phyloP scores from a whole-genome alignment of 129 eudicot species.

The Escallonia rubra region DNA sequence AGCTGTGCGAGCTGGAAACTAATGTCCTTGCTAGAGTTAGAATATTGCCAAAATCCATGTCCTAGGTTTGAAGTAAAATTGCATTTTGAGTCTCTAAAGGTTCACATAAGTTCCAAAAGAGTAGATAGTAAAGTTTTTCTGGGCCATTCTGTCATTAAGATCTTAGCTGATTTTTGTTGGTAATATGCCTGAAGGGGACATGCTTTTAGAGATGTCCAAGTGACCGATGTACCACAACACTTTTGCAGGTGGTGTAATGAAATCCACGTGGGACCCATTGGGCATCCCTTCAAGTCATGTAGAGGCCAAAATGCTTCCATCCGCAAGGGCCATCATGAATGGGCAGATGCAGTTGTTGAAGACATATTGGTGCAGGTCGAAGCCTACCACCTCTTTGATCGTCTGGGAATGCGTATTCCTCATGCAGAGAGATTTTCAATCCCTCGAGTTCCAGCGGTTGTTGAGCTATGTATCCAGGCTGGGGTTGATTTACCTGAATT shows the following conservation, averaged over 20 bases:
- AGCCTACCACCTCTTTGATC: slow-evolving; percentile 80
- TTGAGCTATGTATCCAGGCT: slow-evolving; percentile 96
- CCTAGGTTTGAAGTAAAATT: neutral
- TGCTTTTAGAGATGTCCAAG: neutral
- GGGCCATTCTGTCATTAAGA: too few relatives aligned
- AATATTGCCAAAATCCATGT: neutral
- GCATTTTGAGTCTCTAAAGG: too few relatives aligned
- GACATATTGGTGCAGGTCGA: slow-evolving; percentile 82
- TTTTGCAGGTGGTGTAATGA: slow-evolving; percentile 85
- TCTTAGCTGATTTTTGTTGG: neutral
- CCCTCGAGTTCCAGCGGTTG: slow-evolving; percentile 84
- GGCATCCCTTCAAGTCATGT: slow-evolving; percentile 94
- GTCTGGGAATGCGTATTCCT: slow-evolving; percentile 77
- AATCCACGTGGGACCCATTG: slow-evolving; percentile 83
- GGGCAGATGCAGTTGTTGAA: slow-evolving; percentile 67
- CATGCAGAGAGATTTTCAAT: slow-evolving; percentile 83
- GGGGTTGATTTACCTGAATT: slow-evolving; percentile 82
- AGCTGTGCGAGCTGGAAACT: neutral
- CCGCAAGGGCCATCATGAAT: slow-evolving; percentile 76
- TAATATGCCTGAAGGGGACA: neutral
- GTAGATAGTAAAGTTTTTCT: too few relatives aligned
- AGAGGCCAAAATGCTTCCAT: slow-evolving; percentile 63
- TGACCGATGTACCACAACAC: neutral
- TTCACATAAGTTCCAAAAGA: too few relatives aligned
- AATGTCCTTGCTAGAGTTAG: neutral